These are phyloP conservation scores for Arxiozyma bovina DNA, from an alignment of 1,139 yeast genomes.

Conservation along the genomic window DNA sequence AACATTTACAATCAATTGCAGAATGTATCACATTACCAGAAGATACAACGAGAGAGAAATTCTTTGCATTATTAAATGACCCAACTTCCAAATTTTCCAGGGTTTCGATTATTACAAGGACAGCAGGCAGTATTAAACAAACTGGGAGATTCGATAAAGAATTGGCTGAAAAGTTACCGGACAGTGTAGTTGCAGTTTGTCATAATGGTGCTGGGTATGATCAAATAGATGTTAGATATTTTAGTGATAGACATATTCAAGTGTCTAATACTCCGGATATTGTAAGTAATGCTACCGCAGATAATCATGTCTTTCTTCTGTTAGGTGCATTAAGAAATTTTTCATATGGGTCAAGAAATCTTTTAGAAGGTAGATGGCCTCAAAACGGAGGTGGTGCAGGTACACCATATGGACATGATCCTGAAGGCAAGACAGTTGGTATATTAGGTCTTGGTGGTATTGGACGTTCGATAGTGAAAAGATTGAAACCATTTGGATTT, in stretches of 20 bases:
- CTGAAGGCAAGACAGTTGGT: slow-evolving; percentile 54
- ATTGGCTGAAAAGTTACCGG: slow-evolving; percentile 51
- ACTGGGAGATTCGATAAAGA: slow-evolving; percentile 79
- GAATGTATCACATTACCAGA: slow-evolving; percentile 39
- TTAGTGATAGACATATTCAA: slow-evolving; percentile 41
- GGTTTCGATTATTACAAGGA: slow-evolving; percentile 43
- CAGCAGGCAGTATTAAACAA: slow-evolving; percentile 38
- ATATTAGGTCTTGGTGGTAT: slow-evolving; percentile 73
- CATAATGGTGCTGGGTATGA: slow-evolving; percentile 96
- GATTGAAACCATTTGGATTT: slow-evolving; percentile 60
- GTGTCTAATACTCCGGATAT: slow-evolving; percentile 64
- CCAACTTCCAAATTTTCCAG: slow-evolving; percentile 38
- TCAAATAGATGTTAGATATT: slow-evolving; percentile 50
- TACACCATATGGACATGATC: slow-evolving; percentile 47
- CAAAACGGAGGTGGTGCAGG: slow-evolving; percentile 34
- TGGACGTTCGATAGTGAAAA: slow-evolving; percentile 57
- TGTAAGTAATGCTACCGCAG: slow-evolving; percentile 78
- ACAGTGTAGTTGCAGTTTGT: slow-evolving; percentile 52
- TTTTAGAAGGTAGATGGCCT: slow-evolving; percentile 53
- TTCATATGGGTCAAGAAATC: slow-evolving; percentile 38
- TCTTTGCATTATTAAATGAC: slow-evolving; percentile 40
- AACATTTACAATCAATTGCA: slow-evolving; percentile 38
- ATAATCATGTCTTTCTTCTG: slow-evolving; percentile 59
- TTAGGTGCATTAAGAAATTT: slow-evolving; percentile 65
- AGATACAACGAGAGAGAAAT: slow-evolving; percentile 44